Evolutionary conservation across 2,329 filamentous ascomycete species (phyloP).

Genomic region (Magnaporthales sp.): DNA sequence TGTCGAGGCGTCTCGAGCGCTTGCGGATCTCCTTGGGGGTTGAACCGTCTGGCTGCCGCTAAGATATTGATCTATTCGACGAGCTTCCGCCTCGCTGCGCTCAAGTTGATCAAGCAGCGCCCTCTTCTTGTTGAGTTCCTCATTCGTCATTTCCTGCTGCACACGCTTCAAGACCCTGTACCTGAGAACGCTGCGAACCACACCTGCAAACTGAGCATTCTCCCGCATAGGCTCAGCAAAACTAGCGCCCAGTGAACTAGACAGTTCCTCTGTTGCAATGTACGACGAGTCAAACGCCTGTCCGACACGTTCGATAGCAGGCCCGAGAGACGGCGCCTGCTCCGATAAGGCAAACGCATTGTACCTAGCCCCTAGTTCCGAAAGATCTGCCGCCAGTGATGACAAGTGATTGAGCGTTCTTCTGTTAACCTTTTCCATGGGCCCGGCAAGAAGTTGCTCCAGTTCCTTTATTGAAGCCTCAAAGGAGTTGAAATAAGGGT

Average conservation of each 20-base stretch:
- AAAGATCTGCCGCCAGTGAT: constrained; percentile 75
- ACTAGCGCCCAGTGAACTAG: constrained; percentile 76
- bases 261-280: constrained; percentile 88
- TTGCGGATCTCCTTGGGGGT: constrained; percentile 60
- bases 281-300: constrained; percentile 95
- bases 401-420: constrained; percentile 80
- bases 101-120: constrained; percentile 80
- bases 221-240: constrained; percentile 98
- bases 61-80: constrained; percentile 88
- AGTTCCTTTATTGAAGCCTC: constrained; percentile 88
- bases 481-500: constrained; percentile 92
- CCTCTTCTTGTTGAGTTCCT: constrained; percentile 84
- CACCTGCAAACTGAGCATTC: constrained; percentile 91
- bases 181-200: constrained; percentile 79
- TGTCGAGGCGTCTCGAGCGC: constrained; percentile 40
- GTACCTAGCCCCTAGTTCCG: constrained; percentile 89
- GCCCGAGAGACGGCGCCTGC: constrained; percentile 76
- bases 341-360: constrained; percentile 96
- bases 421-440: constrained; percentile 94
- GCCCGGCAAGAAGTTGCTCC: constrained; percentile 78
- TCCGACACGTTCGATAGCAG: constrained; percentile 88
- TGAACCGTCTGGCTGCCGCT: constrained; percentile 58
- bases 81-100: constrained; percentile 84
- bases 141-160: constrained; percentile 93
- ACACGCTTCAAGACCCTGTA: constrained; percentile 91